Base-by-base conservation (phyloP, 2,329 filamentous ascomycete genomes). In the Colletotrichum australisinense region DNA sequence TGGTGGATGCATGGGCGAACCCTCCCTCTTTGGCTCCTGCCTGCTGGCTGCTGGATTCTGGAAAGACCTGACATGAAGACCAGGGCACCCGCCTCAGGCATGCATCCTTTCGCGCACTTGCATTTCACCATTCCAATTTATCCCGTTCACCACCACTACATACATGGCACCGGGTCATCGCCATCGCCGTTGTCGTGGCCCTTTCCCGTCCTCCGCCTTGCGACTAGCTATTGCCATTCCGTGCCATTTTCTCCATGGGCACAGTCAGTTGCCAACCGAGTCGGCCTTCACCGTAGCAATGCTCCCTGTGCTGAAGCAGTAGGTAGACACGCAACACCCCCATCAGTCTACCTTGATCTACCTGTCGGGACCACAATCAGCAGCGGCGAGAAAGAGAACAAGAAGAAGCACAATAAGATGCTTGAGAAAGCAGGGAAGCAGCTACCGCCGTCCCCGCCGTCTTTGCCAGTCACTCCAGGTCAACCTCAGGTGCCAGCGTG, bases 201-300 rank as follows among this genome's bases (percentile, higher is more conserved):
- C 14, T 63, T 26, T 35, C 32, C 32, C 32, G 11, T 16, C 62
- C 22, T 46, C 46, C 49, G 26, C 46, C 64, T 62, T 63, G 32
- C 11, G 32, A 35, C 32, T 12, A 35, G 57, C 53, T 22, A 30
- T 59, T 55, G 14, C 56, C 55, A 52, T 67, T 32, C 56, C 30
- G 65, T 72, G 32, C 32, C 69, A 63, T 49, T 49, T 63, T 57
- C 66, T 72, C 65, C 57, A 52, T 56, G 69, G 65, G 35, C 16
- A 57, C 26, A 57, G 65, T 52, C 35, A 58, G 58, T 16, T 42
- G 19, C 55, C 16, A 24, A 14, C 26, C 22, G 42, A 55, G 30
- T 35, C 6, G 16, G n/a, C 30, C 49, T n/a, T 56, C 30, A 24
- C 28, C 38, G 16, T 42, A 19, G 38, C 32, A 35, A 35, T 38